Conservation (phyloP, 768 basidiomycete species). For the Dacryopinax spathularia region DNA sequence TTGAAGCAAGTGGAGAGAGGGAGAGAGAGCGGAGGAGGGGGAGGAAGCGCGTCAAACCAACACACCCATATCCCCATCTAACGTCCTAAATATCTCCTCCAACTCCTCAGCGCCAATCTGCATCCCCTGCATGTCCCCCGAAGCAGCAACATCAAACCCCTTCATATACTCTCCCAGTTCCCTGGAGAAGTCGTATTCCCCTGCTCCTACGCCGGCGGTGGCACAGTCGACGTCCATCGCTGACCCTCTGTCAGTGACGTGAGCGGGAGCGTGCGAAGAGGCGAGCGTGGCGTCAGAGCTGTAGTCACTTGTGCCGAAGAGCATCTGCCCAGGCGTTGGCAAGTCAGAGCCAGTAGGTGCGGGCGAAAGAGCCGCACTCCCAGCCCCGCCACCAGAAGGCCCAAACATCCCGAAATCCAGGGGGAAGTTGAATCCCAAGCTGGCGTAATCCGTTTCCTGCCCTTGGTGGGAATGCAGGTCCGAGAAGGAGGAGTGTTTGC, state of each 20-base stretch:
- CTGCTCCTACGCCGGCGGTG: neutral
- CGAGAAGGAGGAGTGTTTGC: neutral
- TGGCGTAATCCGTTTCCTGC: neutral
- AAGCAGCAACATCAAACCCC: neutral
- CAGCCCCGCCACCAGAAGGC: neutral
- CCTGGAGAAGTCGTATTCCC: neutral
- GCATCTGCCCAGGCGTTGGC: neutral
- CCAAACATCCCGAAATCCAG: neutral
- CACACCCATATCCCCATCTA: conserved; percentile 1
- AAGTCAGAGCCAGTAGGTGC: neutral
- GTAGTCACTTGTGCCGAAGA: neutral
- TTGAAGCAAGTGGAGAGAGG: too few relatives aligned
- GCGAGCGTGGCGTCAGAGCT: neutral
- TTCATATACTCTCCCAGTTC: neutral
- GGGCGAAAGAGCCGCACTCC: neutral
- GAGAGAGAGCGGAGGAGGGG: too few relatives aligned
- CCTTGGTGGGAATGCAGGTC: neutral
- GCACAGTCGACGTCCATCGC: conserved; percentile 1
- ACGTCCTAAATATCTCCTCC: neutral
- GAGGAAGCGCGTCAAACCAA: neutral
- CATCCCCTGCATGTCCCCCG: neutral
- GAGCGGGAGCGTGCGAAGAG: too few relatives aligned
- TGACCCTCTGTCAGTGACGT: neutral
- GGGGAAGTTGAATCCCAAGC: neutral
- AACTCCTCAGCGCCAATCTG: neutral